phyloP scores from a whole-genome alignment of 1,139 yeast species.

The Nakaseomyces delphensis region DNA sequence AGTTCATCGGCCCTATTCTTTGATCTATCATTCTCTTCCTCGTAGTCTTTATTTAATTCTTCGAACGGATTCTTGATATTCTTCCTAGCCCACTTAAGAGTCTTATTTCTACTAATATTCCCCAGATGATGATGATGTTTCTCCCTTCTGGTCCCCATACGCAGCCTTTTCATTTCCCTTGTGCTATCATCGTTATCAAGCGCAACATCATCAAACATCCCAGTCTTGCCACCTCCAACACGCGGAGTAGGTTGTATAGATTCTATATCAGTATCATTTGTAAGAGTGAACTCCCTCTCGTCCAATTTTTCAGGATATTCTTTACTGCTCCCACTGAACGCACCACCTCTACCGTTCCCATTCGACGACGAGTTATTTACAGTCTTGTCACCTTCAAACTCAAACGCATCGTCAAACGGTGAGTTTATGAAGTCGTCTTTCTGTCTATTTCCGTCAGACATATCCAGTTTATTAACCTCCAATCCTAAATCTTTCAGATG shows the following conservation, averaged over 20 bases:
- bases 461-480: not conserved
- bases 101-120: conserved; percentile 34
- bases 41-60: conserved; percentile 20
- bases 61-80: conserved; percentile 30
- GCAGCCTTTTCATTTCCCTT: conserved; percentile 51
- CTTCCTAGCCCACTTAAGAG: conserved; percentile 34
- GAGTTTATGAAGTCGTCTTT: conserved; percentile 10
- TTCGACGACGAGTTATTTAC: conserved; percentile 3
- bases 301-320: conserved; percentile 7
- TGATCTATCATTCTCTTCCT: conserved; percentile 23
- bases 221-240: conserved; percentile 13
- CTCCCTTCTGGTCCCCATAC: conserved; percentile 89
- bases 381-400: conserved; percentile 16
- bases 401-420: conserved; percentile 26
- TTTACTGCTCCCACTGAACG: not conserved
- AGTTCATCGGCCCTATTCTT: conserved; percentile 29
- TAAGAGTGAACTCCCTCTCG: conserved; percentile 12
- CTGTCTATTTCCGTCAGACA: conserved; percentile 12
- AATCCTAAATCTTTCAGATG: no score
- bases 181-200: conserved; percentile 19
- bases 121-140: conserved; percentile 60
- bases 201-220: conserved; percentile 21
- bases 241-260: conserved; percentile 28
- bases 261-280: conserved; percentile 17
- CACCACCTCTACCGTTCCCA: conserved; percentile 1